Evolutionary conservation across 2,329 filamentous ascomycete species (phyloP).

Genomic region (Exutisphaerella laricina): DNA sequence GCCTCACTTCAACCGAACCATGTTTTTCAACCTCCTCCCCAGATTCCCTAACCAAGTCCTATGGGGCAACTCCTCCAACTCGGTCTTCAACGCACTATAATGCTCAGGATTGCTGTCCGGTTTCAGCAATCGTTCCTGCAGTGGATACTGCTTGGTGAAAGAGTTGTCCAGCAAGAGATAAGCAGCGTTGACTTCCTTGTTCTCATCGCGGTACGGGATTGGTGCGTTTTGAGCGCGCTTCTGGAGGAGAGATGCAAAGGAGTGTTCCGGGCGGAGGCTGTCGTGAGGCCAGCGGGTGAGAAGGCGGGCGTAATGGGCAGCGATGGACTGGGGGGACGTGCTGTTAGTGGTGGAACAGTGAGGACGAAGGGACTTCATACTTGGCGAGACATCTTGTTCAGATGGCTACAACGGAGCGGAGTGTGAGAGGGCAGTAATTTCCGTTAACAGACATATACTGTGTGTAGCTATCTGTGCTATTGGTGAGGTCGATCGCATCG

Average conservation of each 20-base stretch:
- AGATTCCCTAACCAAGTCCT: conserved; percentile 44
- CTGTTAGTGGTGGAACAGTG: too few species aligned
- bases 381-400: conserved; percentile 24
- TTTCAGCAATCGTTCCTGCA: conserved; percentile 43
- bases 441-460: too few species aligned
- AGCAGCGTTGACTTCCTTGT: conserved; percentile 51
- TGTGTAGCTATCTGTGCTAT: background rate
- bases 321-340: conserved; percentile 26
- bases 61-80: conserved; percentile 50
- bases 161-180: conserved; percentile 56
- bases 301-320: conserved; percentile 48
- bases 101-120: conserved; percentile 48
- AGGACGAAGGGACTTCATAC: too few species aligned
- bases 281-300: conserved; percentile 47
- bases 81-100: conserved; percentile 48
- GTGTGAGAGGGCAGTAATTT: background rate
- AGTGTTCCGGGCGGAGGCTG: conserved; percentile 44
- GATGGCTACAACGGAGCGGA: background rate
- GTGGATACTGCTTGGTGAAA: conserved; percentile 48
- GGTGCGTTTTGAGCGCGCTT: conserved; percentile 36
- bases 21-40: conserved; percentile 43
- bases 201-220: conserved; percentile 31
- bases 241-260: conserved; percentile 41
- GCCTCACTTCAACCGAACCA: conserved; percentile 42
- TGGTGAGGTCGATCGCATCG: background rate